Conservation (phyloP, 805 yeast species). For the Cyberlindnera mrakii region DNA sequence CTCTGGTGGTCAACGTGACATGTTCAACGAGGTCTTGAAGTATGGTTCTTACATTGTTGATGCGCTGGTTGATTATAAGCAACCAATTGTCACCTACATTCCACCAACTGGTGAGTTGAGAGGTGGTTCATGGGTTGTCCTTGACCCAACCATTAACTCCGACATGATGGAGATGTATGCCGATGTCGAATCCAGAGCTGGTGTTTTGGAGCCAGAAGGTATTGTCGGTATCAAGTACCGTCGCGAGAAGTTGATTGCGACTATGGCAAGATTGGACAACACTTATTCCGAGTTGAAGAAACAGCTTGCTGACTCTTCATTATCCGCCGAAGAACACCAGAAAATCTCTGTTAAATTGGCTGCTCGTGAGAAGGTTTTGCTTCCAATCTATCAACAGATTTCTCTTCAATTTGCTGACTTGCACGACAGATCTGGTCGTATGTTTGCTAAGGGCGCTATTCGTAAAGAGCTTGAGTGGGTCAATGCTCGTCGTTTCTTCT, state of each 20-base stretch:
- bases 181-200: conserved; percentile 91
- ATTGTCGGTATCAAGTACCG: conserved; percentile 98
- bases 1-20: conserved; percentile 99
- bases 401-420: conserved; percentile 96
- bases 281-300: conserved; percentile 63
- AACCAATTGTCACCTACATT: conserved; percentile 93
- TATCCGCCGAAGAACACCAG: conserved; percentile 61
- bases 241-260: conserved; percentile 82
- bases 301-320: conserved; percentile 45
- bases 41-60: conserved; percentile 97
- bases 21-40: conserved; percentile 97
- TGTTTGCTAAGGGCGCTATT: conserved; percentile 91
- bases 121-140: conserved; percentile 99
- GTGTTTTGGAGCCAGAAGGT: conserved; percentile 98
- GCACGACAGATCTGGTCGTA: conserved; percentile 96
- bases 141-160: conserved; percentile 93
- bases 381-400: conserved; percentile 88
- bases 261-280: conserved; percentile 86
- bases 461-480: conserved; percentile 81
- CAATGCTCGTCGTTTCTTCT: conserved; percentile 90
- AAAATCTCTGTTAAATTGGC: conserved; percentile 58
- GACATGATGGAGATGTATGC: conserved; percentile 99
- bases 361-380: conserved; percentile 70
- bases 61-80: conserved; percentile 91
- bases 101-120: conserved; percentile 98